Evolutionary conservation across 2,329 filamentous ascomycete genomes (phyloP).

Genomic region (Lomentospora prolificans): DNA sequence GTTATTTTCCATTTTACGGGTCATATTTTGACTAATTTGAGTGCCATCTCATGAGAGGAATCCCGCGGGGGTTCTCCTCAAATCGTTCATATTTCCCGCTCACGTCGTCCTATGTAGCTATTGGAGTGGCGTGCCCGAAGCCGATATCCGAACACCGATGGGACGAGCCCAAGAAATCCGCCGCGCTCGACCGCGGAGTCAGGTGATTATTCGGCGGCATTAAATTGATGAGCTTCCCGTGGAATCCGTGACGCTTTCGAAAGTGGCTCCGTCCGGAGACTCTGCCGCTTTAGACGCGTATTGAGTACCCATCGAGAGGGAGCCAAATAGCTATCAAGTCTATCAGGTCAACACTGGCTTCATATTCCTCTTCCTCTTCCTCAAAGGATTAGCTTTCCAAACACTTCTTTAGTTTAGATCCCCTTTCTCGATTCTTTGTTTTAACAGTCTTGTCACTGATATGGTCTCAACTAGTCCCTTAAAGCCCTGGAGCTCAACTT

Average conservation of each 20-base stretch:
- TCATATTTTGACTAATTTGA: not conserved
- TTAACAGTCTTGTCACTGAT: not conserved
- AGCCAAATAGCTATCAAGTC: no score
- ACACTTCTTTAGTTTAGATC: no score
- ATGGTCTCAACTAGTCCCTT: not conserved
- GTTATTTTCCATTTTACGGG: not conserved
- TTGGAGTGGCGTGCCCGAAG: not conserved
- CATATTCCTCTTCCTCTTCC: no score
- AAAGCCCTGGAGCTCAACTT: not conserved
- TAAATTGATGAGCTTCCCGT: not conserved
- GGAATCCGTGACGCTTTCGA: not conserved
- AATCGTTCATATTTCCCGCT: not conserved
- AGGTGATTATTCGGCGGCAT: not conserved
- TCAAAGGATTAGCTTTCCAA: no score
- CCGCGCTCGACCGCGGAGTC: not conserved
- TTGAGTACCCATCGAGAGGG: not conserved
- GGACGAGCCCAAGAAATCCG: not conserved
- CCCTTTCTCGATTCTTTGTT: no score
- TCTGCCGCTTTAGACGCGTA: not conserved
- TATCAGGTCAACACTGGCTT: no score
- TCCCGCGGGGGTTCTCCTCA: not conserved
- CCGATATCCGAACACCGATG: not conserved
- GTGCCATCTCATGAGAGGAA: not conserved
- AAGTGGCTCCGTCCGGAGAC: slow-evolving; percentile 1
- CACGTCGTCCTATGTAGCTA: not conserved